phyloP scores from a whole-genome alignment of 2,329 filamentous ascomycete genomes.

The Plectosphaerella plurivora region DNA sequence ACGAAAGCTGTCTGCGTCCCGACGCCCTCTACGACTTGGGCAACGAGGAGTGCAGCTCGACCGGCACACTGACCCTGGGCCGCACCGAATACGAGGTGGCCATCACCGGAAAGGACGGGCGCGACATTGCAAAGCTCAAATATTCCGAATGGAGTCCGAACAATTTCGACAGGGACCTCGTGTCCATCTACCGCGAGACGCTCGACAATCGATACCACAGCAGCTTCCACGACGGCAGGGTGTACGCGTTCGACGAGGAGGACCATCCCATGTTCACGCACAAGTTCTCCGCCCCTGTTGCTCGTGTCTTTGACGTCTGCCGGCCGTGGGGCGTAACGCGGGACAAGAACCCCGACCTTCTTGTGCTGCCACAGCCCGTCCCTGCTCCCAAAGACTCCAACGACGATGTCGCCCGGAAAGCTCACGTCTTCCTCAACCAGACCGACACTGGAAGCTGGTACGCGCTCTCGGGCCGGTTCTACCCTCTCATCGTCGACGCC shows the following conservation, averaged over 20 bases:
- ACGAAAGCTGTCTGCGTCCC: conserved; percentile 70
- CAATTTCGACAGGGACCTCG: conserved; percentile 81
- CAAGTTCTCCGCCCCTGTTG: conserved; percentile 72
- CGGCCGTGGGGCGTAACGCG: conserved; percentile 60
- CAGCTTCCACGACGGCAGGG: conserved; percentile 76
- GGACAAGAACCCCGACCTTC: conserved; percentile 68
- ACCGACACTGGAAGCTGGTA: conserved; percentile 90
- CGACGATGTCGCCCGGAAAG: conserved; percentile 47
- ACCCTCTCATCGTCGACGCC: conserved; percentile 77
- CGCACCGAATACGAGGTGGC: conserved; percentile 85
- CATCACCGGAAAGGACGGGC: conserved; percentile 71
- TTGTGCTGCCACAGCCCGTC: conserved; percentile 81
- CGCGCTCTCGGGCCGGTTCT: conserved; percentile 80
- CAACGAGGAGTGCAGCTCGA: conserved; percentile 72
- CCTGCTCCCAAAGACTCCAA: conserved; percentile 53
- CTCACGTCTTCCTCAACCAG: conserved; percentile 78
- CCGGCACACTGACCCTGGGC: conserved; percentile 76
- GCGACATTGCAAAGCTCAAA: conserved; percentile 79
- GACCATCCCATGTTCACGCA: conserved; percentile 60
- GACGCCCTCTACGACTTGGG: conserved; percentile 63
- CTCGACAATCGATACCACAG: conserved; percentile 89
- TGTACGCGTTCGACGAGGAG: conserved; percentile 72
- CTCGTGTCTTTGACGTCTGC: conserved; percentile 83
- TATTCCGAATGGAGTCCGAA: conserved; percentile 96
- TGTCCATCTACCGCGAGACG: conserved; percentile 73